Percentiles rank a stretch among this genome's conserved stretches.
Evolutionary conservation across 1,139 yeast species (phyloP).

Genomic region (Geotrichum histeridarum): DNA sequence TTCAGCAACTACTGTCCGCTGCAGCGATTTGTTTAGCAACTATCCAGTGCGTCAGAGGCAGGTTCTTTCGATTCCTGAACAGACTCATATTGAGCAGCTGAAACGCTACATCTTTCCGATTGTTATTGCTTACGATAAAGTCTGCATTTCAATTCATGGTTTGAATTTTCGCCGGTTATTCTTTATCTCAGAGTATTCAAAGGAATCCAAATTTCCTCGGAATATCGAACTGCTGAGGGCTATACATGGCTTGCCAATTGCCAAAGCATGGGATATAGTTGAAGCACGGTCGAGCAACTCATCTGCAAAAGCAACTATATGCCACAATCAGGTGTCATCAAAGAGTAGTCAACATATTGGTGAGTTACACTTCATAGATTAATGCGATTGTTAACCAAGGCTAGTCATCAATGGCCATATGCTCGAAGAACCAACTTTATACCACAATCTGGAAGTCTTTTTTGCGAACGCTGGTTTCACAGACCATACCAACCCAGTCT

Average conservation of each 20-base stretch:
- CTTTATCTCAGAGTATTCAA: neutral
- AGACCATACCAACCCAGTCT: neutral
- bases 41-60: conserved; percentile 54
- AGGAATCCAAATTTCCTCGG: conserved; percentile 12
- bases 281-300: conserved; percentile 24
- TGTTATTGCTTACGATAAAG: conserved; percentile 33
- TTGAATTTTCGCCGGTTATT: conserved; percentile 15
- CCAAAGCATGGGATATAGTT: conserved; percentile 26
- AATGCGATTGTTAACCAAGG: neutral
- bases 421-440: conserved; percentile 27
- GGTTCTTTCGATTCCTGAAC: conserved; percentile 29
- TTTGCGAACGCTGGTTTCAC: conserved; percentile 25
- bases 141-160: conserved; percentile 30
- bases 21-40: conserved; percentile 48
- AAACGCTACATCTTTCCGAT: conserved; percentile 39
- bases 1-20: conserved; percentile 52
- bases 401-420: conserved; percentile 15
- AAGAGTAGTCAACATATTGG: conserved; percentile 44
- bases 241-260: conserved; percentile 26
- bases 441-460: conserved; percentile 33
- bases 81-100: conserved; percentile 35
- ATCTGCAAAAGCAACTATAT: conserved; percentile 35
- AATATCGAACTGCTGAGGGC: conserved; percentile 22
- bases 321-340: conserved; percentile 34
- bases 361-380: neutral